A percentile compares a stretch with the other conserved stretches of the same genome.
phyloP scores from a whole-genome alignment of 129 eudicot species.

The Centaurea solstitialis region DNA sequence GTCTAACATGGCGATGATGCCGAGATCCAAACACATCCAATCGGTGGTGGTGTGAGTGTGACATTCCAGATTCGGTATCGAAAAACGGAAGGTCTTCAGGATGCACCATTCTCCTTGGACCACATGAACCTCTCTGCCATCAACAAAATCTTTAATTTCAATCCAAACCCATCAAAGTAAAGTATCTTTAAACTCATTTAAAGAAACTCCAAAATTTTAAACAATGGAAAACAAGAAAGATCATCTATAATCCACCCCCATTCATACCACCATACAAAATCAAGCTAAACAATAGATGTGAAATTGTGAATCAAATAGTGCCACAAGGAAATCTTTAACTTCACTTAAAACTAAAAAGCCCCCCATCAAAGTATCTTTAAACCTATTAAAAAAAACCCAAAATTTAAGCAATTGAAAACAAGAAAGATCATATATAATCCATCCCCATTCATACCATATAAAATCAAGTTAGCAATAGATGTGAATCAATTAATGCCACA shows the following conservation, averaged over 20 bases:
- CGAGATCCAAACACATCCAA: slow-evolving; percentile 61
- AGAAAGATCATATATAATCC: too few relatives aligned
- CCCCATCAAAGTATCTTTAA: too few relatives aligned
- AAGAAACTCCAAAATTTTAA: not conserved
- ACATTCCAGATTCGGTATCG: slow-evolving; percentile 47
- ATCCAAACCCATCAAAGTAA: not conserved
- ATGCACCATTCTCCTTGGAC: slow-evolving; percentile 71
- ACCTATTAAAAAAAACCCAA: too few relatives aligned
- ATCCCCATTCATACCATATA: too few relatives aligned
- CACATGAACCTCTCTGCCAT: slow-evolving; percentile 61
- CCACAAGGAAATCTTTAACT: too few relatives aligned
- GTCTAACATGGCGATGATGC: slow-evolving; percentile 70
- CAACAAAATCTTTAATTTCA: not conserved
- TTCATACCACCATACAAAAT: not conserved
- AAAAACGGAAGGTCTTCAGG: slow-evolving; percentile 62
- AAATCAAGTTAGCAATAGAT: too few relatives aligned
- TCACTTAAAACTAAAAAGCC: too few relatives aligned
- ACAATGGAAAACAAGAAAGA: not conserved
- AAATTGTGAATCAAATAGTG: too few relatives aligned
- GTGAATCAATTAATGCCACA: too few relatives aligned
- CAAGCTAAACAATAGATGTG: too few relatives aligned
- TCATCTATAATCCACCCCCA: not conserved
- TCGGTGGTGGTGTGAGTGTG: slow-evolving; percentile 62
- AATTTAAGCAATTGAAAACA: too few relatives aligned
- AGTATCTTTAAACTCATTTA: not conserved